phyloP scores from a whole-genome alignment of 192 early-diverging fungal species.

The Rhizophagus sp. region DNA sequence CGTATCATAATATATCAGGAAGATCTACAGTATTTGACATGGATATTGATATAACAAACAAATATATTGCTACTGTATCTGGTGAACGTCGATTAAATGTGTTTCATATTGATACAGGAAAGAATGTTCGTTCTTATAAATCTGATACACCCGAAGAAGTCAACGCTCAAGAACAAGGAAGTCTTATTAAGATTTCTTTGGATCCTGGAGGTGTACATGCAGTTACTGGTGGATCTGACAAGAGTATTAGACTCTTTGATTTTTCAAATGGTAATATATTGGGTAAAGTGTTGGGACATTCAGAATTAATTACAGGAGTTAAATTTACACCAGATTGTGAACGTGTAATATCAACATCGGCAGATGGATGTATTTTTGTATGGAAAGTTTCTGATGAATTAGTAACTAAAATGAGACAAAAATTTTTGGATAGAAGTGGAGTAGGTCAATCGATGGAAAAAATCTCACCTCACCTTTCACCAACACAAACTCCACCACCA shows the following conservation, averaged over 20 bases:
- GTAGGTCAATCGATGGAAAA: background rate
- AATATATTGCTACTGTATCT: slow-evolving; percentile 62
- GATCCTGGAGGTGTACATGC: slow-evolving; percentile 71
- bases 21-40: slow-evolving; percentile 77
- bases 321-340: slow-evolving; percentile 56
- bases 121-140: slow-evolving; percentile 58
- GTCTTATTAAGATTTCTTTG: slow-evolving; percentile 62
- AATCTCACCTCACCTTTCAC: slow-evolving; percentile 6
- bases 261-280: slow-evolving; percentile 61
- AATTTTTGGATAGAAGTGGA: slow-evolving; percentile 27
- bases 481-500: background rate
- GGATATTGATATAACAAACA: slow-evolving; percentile 53
- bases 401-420: slow-evolving; percentile 29
- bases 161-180: slow-evolving; percentile 48
- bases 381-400: slow-evolving; percentile 65
- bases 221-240: slow-evolving; percentile 67
- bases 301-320: slow-evolving; percentile 72
- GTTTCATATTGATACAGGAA: slow-evolving; percentile 64
- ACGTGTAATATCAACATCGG: slow-evolving; percentile 66
- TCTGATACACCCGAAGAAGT: slow-evolving; percentile 53
- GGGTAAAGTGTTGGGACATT: slow-evolving; percentile 61
- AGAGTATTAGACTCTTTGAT: slow-evolving; percentile 72
- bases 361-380: slow-evolving; percentile 76
- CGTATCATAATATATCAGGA: slow-evolving; percentile 70
- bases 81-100: slow-evolving; percentile 71